These are phyloP conservation scores for Drechmeria coniospora DNA, from an alignment of 2,329 filamentous ascomycete species.

Conservation along the genomic window DNA sequence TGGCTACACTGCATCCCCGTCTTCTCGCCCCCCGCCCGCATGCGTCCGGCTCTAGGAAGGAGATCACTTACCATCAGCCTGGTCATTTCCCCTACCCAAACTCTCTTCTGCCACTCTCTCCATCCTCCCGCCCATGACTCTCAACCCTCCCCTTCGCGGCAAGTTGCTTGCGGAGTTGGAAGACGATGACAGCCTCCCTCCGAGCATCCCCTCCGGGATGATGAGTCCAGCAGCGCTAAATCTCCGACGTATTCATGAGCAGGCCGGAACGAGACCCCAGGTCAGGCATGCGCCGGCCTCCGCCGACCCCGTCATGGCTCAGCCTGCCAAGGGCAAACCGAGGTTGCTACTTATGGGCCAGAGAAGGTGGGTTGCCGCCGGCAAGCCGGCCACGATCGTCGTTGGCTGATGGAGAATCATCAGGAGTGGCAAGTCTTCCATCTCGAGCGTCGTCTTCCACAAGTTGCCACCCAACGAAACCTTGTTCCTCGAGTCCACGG, in stretches of 20 bases:
- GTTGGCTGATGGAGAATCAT: constrained; percentile 1
- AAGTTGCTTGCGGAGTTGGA: constrained; percentile 10
- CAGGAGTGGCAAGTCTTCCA: constrained; percentile 96
- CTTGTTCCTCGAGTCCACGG: constrained; percentile 87
- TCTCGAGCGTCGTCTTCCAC: constrained; percentile 97
- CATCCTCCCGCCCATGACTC: constrained; percentile 13
- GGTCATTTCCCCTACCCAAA: background rate
- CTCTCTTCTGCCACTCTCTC: background rate
- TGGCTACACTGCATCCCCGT: no score
- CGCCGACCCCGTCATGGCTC: constrained; percentile 27
- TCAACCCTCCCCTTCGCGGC: constrained; percentile 16
- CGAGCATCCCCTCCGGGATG: constrained; percentile 16
- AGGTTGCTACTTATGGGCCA: constrained; percentile 89
- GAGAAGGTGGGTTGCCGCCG: constrained; percentile 50
- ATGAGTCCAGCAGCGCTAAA: constrained; percentile 46
- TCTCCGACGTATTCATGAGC: constrained; percentile 45
- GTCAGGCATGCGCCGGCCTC: constrained; percentile 32
- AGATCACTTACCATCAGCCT: background rate
- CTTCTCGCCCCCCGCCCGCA: background rate
- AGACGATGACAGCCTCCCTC: constrained; percentile 13
- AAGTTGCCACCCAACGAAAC: constrained; percentile 95
- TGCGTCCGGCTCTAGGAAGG: no score
- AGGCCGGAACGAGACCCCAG: constrained; percentile 38
- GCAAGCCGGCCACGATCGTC: no score
- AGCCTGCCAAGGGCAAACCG: constrained; percentile 53